These are phyloP conservation scores for Tricladium varicosporioides DNA, from an alignment of 2,329 filamentous ascomycete genomes.

Conservation along the genomic window DNA sequence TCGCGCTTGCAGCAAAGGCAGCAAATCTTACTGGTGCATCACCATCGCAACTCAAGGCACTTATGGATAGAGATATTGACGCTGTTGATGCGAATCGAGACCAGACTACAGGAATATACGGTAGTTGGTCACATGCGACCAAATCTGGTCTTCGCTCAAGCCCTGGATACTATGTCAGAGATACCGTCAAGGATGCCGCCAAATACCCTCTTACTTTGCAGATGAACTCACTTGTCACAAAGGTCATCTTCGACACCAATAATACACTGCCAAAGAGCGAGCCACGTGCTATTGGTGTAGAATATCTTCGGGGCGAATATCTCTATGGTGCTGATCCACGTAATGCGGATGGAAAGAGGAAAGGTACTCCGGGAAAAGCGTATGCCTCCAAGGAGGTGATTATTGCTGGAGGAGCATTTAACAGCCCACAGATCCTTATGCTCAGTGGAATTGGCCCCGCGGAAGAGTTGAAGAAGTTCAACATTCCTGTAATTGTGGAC, in stretches of 20 bases:
- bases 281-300: slow-evolving; percentile 41
- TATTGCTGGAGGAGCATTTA: slow-evolving; percentile 46
- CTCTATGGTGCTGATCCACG: slow-evolving; percentile 17
- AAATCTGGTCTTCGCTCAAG: slow-evolving; percentile 7
- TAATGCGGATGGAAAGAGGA: not conserved
- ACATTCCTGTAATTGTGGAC: slow-evolving; percentile 53
- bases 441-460: slow-evolving; percentile 45
- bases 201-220: slow-evolving; percentile 24
- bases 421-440: slow-evolving; percentile 47
- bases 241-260: slow-evolving; percentile 37
- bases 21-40: not conserved
- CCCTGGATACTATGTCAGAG: slow-evolving; percentile 6
- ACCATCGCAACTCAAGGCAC: slow-evolving; percentile 2
- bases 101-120: slow-evolving; percentile 3
- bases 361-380: not conserved
- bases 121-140: slow-evolving; percentile 4
- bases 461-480: slow-evolving; percentile 39
- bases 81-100: slow-evolving; percentile 3
- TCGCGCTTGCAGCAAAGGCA: slow-evolving; percentile 4
- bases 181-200: not conserved
- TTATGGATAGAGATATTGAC: slow-evolving; percentile 8
- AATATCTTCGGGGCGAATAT: slow-evolving; percentile 41
- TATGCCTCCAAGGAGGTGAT: slow-evolving; percentile 41
- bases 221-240: slow-evolving; percentile 37
- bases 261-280: slow-evolving; percentile 9